Evolutionary conservation across 495 filamentous ascomycete species (phyloP).

Genomic region (Pyronema domesticum): DNA sequence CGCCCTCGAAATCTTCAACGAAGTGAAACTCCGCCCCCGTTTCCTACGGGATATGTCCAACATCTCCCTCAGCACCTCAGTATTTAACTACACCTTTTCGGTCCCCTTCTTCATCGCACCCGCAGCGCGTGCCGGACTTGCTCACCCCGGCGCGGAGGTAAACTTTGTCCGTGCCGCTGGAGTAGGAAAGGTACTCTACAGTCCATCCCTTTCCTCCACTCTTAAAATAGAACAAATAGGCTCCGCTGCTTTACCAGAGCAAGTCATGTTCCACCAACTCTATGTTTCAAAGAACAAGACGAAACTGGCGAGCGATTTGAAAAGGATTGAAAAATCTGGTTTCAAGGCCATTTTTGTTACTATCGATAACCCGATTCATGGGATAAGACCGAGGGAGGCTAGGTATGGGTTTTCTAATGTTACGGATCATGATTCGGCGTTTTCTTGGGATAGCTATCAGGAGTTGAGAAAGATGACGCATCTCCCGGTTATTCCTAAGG

Average conservation of each 20-base stretch:
- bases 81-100: constrained; percentile 28
- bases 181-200: constrained; percentile 27
- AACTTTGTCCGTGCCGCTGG: constrained; percentile 26
- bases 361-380: constrained; percentile 27
- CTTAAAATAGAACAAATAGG: constrained; percentile 27
- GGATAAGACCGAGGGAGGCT: constrained; percentile 27
- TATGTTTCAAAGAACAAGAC: constrained; percentile 29
- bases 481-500: constrained; percentile 29
- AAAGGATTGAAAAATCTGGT: constrained; percentile 21
- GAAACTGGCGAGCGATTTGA: constrained; percentile 21
- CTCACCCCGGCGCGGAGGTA: constrained; percentile 25
- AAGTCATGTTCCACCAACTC: constrained; percentile 24
- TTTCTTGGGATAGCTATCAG: constrained; percentile 29
- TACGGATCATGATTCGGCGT: constrained; percentile 4
- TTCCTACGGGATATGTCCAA: constrained; percentile 25
- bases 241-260: constrained; percentile 19
- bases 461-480: constrained; percentile 25
- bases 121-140: constrained; percentile 25
- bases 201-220: constrained; percentile 12
- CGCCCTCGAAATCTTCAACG: constrained; percentile 27
- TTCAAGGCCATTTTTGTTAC: constrained; percentile 29
- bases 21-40: constrained; percentile 20
- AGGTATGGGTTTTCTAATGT: constrained; percentile 22
- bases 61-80: constrained; percentile 22
- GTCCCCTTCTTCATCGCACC: constrained; percentile 32